A percentile compares a stretch with the other conserved stretches of the same genome.
These are phyloP conservation scores for Thalassiosira mediterranea DNA, from an alignment of 352 stramenopile genomes.

Conservation along the genomic window DNA sequence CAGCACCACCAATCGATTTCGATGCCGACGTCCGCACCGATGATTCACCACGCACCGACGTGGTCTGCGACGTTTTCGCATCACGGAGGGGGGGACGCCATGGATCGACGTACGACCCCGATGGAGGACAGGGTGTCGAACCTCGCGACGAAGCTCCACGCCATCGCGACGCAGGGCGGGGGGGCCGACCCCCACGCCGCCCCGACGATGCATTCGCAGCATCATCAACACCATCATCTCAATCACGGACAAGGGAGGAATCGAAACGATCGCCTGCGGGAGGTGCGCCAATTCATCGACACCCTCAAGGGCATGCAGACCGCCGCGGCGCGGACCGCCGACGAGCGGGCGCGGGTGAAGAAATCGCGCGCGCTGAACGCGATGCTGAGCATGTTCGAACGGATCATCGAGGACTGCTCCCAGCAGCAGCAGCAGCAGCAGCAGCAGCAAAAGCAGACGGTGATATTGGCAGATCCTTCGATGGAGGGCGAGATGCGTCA, in stretches of 20 bases:
- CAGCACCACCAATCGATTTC: background rate
- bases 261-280: slow-evolving; percentile 4
- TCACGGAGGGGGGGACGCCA: background rate
- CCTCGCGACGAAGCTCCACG: slow-evolving; percentile 11
- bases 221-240: background rate
- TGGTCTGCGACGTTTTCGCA: background rate
- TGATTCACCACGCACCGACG: background rate
- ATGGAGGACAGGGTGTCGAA: slow-evolving; percentile 16
- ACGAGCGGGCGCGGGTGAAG: slow-evolving; percentile 38
- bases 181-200: background rate
- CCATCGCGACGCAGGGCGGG: background rate
- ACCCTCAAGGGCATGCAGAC: slow-evolving; percentile 45
- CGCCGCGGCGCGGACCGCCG: slow-evolving; percentile 22
- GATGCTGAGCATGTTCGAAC: slow-evolving; percentile 49
- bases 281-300: slow-evolving; percentile 48
- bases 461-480: slow-evolving; percentile 2
- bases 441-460: background rate
- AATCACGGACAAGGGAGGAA: background rate
- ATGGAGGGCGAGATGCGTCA: background rate
- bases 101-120: background rate
- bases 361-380: slow-evolving; percentile 48
- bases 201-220: background rate
- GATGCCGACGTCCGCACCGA: background rate
- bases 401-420: slow-evolving; percentile 23
- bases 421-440: background rate